Base-by-base conservation (phyloP, 75 land plant genomes). In the Picea sitchensis region DNA sequence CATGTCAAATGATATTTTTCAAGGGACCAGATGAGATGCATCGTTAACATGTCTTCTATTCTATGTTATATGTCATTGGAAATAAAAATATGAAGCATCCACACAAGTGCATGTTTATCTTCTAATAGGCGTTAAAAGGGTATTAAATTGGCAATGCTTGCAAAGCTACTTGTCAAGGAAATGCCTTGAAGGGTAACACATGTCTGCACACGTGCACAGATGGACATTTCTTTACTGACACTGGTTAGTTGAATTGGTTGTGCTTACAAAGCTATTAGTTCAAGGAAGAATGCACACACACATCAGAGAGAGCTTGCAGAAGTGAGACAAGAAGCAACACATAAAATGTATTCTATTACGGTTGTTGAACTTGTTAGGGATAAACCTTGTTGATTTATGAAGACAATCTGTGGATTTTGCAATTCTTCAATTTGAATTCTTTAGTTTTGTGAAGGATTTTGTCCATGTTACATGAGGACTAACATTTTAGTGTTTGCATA, bases 401-500 rank as follows among this genome's bases (percentile, higher is more conserved):
- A 17, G 56, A 20, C n/a, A 71, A 71, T 21, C 4, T 44, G 23
- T 44, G 44, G n/a, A 71, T n/a, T 44, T 8, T 69, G 14, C 26
- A 71, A 71, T 71, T 71, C n/a, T 41, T 41, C 51, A 15, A 4
- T 36, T 2, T 71, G 12, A 18, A 44, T 71, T 21, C 44, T 3
- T 38, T 71, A 41, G 21, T 71, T 1, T 44, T 44, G 44, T 71
- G 17, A 17, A 44, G 51, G 3, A n/a, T 71, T 38, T 38, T 41
- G 7, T 71, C 20, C 54, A 44, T 20, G 23, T 20, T 71, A 4
- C 41, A 9, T 11, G 74, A n/a, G 14, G 54, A n/a, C 3, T 71
- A 47, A 71, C 74, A 44, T 2, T 71, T n/a, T 71, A 44, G 12
- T 65, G 32, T 76, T 54, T 76, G 2, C 65, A 12, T 76, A 76